Evolutionary conservation across 306 rosid species (phyloP), one percentile per base, ranked within the genome.

Genomic region (Inga laurina): DNA sequence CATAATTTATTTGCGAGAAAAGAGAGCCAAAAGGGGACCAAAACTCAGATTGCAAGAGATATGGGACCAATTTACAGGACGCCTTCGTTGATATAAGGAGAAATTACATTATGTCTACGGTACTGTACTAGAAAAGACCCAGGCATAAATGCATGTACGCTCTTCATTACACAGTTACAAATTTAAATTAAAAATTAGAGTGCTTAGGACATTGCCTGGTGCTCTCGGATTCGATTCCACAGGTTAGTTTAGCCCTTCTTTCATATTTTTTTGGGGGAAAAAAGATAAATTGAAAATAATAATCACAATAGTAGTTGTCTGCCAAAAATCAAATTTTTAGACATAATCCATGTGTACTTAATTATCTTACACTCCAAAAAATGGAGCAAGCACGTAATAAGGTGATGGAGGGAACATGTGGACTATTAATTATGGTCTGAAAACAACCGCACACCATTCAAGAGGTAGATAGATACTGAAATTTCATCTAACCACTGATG

Each of bases 391-490:
- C 7, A 11, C 37, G 3, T 11, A 13, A 27, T 2, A 12, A 27
- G 67, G 24, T 12, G 48, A 71, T 62, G 39, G 59, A 49, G 43
- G 39, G 79, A n/a, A 21, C n/a, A 19, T 45, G 65, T 81, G 66
- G 79, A 79, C 54, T 82, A 45, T 79, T 34, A 57, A 43, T 70
- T 57, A 80, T 46, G 52, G 37, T 51, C n/a, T 39, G 78, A 8
- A 39, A 85, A 49, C 16, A 69, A 72, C 35, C 22, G 56, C n/a
- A 61, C 27, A 65, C 41, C 45, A 51, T 45, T 72, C 74, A 44
- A 73, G 46, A 78, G 70, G 19, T 30, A 14, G 76, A 64, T 76
- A 85, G 80, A 81, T 66, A 59, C 24, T 79, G 75, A 41, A 9
- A 74, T 66, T 4, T 44, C 48, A 82, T 85, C 45, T 79, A 67